phyloP scores from a whole-genome alignment of 202 grass and related monocot genomes.

The Carex sylvatica region DNA sequence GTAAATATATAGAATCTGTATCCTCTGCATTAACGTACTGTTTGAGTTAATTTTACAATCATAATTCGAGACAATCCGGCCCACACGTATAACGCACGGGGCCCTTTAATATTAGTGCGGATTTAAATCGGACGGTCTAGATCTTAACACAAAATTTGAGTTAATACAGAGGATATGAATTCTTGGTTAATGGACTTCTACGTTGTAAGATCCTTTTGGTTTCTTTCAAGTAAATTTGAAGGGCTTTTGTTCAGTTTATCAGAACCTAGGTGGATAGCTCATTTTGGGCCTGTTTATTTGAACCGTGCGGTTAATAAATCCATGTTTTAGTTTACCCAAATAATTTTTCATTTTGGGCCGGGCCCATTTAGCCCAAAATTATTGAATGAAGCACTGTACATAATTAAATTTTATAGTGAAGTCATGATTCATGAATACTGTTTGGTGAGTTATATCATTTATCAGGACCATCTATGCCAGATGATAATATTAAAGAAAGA shows the following conservation, averaged over 20 bases:
- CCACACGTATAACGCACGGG: too few relatives aligned
- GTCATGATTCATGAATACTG: constrained; percentile 13
- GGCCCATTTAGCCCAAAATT: not conserved
- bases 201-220: not conserved
- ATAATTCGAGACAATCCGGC: too few relatives aligned
- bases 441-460: not conserved
- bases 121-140: too few relatives aligned
- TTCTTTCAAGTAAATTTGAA: not conserved
- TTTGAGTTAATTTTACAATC: too few relatives aligned
- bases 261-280: not conserved
- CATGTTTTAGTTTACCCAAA: too few relatives aligned
- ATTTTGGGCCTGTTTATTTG: not conserved
- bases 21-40: too few relatives aligned
- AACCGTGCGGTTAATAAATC: too few relatives aligned
- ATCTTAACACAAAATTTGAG: too few relatives aligned
- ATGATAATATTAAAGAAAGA: not conserved
- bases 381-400: not conserved
- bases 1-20: too few relatives aligned
- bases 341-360: not conserved
- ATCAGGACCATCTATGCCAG: not conserved
- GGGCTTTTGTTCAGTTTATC: not conserved
- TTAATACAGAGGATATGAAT: too few relatives aligned
- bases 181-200: not conserved
- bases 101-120: too few relatives aligned
- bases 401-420: not conserved